phyloP scores from a whole-genome alignment of 78 protist genomes.

The Dictyostelium intermedium region DNA sequence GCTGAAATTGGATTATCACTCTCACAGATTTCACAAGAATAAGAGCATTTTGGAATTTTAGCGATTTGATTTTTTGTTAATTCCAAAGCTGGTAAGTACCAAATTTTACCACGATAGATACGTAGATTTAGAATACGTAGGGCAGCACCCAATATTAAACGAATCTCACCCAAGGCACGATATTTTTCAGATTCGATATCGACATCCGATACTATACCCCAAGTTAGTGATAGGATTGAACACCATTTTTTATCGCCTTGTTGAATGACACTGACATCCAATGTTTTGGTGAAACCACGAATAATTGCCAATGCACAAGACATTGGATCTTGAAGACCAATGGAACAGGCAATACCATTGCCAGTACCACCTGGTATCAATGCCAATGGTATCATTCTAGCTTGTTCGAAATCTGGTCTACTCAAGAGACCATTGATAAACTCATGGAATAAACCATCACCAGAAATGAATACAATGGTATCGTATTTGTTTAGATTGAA shows the following conservation, averaged over 20 bases:
- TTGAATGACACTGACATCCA: constrained; percentile 38
- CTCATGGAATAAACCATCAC: constrained; percentile 74
- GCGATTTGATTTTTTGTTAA: not conserved
- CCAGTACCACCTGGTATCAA: constrained; percentile 69
- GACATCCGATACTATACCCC: constrained; percentile 75
- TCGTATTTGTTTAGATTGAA: constrained; percentile 46
- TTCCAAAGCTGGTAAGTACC: constrained; percentile 54
- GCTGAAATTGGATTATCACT: not conserved
- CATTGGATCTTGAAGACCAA: constrained; percentile 58
- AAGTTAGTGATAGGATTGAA: constrained; percentile 39
- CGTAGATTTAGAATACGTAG: constrained; percentile 52
- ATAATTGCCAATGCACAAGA: constrained; percentile 43
- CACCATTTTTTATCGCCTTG: constrained; percentile 62
- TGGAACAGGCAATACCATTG: constrained; percentile 68
- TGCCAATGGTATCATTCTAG: constrained; percentile 16
- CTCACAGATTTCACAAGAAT: constrained; percentile 32
- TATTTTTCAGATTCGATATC: constrained; percentile 76
- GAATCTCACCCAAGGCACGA: constrained; percentile 57
- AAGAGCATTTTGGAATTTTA: constrained; percentile 55
- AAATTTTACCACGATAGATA: constrained; percentile 36
- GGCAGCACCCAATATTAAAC: constrained; percentile 29
- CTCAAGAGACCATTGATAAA: constrained; percentile 68
- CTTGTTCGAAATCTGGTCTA: constrained; percentile 41
- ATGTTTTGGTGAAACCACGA: constrained; percentile 52
- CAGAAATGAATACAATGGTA: constrained; percentile 57